Base-by-base conservation (phyloP, 129 eudicot species). In the Ambrosia trifida region DNA sequence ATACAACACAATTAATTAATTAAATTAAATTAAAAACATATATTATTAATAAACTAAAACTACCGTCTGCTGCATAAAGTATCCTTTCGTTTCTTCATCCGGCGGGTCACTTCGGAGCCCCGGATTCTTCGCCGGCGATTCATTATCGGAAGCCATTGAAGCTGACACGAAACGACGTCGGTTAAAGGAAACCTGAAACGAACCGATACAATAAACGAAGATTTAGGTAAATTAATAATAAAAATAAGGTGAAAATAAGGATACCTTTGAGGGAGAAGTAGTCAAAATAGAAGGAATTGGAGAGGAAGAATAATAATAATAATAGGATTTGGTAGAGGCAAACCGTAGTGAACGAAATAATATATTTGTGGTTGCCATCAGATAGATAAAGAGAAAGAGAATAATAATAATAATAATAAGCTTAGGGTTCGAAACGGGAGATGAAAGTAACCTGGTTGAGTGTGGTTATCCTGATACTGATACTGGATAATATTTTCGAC, bases 11-110 rank as follows among this genome's bases (percentile, higher is more conserved):
- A 24, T 43, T 2, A 65, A 12, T 41, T 38, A 24, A 24, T 43
- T 2, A 65, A 12, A 54, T 38, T 2, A 12, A 76, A 13, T 6
- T 5, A 20, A 46, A 69, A 35, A 47, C 28, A 35, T 16, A 35
- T 16, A 38, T 7, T 35, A 58, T 41, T 3, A 77, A 46, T 11
- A 32, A 41, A n/a, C 28, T 24, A 24, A 24, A 24, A 24, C 28
- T 82, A 95, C 99, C 73, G 99, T 88, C 81, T 95, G 99, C 72
- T 95, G 99, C 87, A 95, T 78, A 58, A 95, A 64, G 79, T 95
- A 95, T 4, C 85, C 88, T 73, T 95, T 87, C 51, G 99, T 95
- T 50, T 82, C 96, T 20, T 83, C 87, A 84, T 83, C 94, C 7
- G 83, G 85, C 0, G 84, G 83, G 19, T 84, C 79, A 49, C 77